A percentile compares a stretch with the other conserved stretches of the same genome.
phyloP scores from a whole-genome alignment of 495 filamentous ascomycete genomes.

The Daldinia bambusicola region DNA sequence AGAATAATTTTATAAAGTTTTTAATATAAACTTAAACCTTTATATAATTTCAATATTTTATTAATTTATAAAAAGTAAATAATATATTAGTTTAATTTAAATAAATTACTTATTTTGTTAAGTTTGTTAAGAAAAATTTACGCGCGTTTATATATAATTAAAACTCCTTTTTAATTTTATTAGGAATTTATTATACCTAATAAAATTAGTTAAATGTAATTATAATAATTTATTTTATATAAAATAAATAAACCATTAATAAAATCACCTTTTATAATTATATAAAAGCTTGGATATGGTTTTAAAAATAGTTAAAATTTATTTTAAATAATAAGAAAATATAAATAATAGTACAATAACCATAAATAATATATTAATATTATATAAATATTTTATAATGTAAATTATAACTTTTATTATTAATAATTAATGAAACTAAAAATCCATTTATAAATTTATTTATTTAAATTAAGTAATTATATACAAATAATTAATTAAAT shows the following conservation, averaged over 20 bases:
- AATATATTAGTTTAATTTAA: neutral
- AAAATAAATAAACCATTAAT: neutral
- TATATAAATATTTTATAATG: neutral
- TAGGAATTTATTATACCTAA: too few relatives aligned
- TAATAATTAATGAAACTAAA: too few relatives aligned
- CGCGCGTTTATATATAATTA: neutral
- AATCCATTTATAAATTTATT: neutral
- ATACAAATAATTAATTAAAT: neutral
- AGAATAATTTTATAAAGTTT: too few relatives aligned
- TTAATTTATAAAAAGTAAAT: too few relatives aligned
- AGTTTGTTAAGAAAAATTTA: neutral
- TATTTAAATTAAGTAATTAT: neutral
- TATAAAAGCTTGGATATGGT: neutral
- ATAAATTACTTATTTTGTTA: neutral
- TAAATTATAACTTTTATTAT: neutral
- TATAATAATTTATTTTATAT: neutral
- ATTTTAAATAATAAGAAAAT: neutral
- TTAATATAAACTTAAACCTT: too few relatives aligned
- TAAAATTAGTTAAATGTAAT: too few relatives aligned
- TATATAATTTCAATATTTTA: too few relatives aligned
- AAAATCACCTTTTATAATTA: neutral
- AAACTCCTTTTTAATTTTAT: too few relatives aligned
- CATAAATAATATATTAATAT: neutral
- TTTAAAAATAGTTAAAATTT: neutral
- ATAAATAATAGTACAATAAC: too few relatives aligned